These are phyloP conservation scores for Carallia brachiata DNA, from an alignment of 345 rosid species.

Conservation along the genomic window DNA sequence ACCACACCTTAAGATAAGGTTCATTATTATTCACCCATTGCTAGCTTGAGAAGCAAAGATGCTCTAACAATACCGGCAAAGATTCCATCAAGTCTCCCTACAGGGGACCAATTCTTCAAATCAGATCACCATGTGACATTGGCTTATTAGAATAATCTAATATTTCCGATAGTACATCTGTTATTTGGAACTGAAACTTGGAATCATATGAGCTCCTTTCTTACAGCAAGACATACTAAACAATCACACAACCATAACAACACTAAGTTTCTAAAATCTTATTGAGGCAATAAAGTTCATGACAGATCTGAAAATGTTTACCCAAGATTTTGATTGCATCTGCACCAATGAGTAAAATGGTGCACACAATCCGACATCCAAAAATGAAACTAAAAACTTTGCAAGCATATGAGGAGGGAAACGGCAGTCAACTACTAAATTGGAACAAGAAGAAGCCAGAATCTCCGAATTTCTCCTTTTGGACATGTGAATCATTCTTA, in stretches of 20 bases:
- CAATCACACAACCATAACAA: too few species aligned
- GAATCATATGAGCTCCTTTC: not conserved
- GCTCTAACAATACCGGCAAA: not conserved
- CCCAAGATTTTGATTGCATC: not conserved
- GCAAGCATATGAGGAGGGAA: not conserved
- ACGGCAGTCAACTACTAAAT: not conserved
- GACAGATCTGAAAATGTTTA: not conserved
- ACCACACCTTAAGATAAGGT: slow-evolving; percentile 29
- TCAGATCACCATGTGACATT: not conserved
- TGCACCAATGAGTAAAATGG: not conserved
- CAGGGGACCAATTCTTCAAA: not conserved
- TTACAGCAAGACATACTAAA: too few species aligned
- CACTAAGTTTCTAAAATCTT: too few species aligned
- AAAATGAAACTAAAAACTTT: not conserved
- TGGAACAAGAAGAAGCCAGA: not conserved
- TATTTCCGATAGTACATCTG: not conserved
- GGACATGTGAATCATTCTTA: not conserved
- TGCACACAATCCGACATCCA: not conserved
- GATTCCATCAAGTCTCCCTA: slow-evolving; percentile 14
- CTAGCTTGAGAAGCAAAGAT: slow-evolving; percentile 6
- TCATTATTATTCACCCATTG: slow-evolving; percentile 16
- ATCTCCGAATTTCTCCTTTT: not conserved
- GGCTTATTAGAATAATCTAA: not conserved
- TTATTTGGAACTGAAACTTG: not conserved
- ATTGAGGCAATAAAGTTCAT: not conserved